Conservation (phyloP, 192 early-diverging fungal species). For the Coemansia sp. region DNA sequence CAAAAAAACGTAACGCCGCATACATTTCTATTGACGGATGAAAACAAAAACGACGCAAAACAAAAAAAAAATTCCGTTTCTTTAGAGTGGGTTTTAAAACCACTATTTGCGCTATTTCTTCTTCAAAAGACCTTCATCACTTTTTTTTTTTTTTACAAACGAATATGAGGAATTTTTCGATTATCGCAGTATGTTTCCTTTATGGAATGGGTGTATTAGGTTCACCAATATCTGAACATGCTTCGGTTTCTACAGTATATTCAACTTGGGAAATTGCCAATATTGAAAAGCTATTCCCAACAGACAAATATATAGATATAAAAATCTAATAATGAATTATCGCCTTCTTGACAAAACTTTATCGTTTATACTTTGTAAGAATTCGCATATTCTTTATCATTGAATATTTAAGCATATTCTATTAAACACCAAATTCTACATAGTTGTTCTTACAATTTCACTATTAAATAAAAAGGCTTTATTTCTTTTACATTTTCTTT, state of each 20-base stretch:
- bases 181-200: neutral
- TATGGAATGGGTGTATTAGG: neutral
- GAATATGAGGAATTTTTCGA: neutral
- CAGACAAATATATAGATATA: neutral
- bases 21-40: neutral
- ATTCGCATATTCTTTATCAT: no score
- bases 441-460: no score
- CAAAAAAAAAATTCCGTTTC: neutral
- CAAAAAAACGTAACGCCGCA: neutral
- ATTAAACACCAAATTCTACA: no score
- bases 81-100: no score
- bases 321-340: neutral
- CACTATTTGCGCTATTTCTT: no score
- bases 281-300: neutral
- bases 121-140: neutral
- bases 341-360: no score
- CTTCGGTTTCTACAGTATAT: neutral
- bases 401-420: no score
- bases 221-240: neutral
- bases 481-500: no score
- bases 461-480: no score
- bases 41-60: neutral
- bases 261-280: neutral
- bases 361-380: no score
- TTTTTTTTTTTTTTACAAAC: neutral